Conservation (phyloP, 441 rosid genomes). For the Corymbia calophylla region DNA sequence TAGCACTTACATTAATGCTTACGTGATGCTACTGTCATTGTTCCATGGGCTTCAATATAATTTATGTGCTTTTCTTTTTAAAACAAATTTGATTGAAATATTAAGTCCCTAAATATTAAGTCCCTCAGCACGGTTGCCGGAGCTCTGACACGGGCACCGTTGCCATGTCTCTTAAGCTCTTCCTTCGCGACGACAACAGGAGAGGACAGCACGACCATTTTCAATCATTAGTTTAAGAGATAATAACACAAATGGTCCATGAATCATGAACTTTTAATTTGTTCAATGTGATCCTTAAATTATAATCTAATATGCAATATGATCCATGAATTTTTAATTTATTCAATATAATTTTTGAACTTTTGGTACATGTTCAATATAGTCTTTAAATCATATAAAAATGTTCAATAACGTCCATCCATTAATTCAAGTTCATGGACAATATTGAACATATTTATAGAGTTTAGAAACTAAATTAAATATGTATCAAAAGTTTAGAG, state of each 20-base stretch:
- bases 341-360: too few species aligned
- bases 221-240: not conserved
- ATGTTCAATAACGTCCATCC: too few species aligned
- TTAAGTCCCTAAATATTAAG: not conserved
- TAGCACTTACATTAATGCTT: not conserved
- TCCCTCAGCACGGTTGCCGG: not conserved
- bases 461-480: too few species aligned
- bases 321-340: too few species aligned
- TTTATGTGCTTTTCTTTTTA: not conserved
- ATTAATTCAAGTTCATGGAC: too few species aligned
- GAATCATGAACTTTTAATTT: not conserved
- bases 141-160: not conserved
- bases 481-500: too few species aligned
- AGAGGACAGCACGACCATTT: not conserved
- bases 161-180: not conserved
- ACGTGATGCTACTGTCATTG: not conserved
- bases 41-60: not conserved
- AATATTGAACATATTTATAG: too few species aligned
- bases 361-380: too few species aligned
- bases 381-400: not conserved
- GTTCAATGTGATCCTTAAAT: fast-evolving
- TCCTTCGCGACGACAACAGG: not conserved
- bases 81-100: not conserved
- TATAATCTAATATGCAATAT: too few species aligned
- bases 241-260: too few species aligned